phyloP scores from a whole-genome alignment of 768 basidiomycete species.

The Phlegmacium glaucopus region DNA sequence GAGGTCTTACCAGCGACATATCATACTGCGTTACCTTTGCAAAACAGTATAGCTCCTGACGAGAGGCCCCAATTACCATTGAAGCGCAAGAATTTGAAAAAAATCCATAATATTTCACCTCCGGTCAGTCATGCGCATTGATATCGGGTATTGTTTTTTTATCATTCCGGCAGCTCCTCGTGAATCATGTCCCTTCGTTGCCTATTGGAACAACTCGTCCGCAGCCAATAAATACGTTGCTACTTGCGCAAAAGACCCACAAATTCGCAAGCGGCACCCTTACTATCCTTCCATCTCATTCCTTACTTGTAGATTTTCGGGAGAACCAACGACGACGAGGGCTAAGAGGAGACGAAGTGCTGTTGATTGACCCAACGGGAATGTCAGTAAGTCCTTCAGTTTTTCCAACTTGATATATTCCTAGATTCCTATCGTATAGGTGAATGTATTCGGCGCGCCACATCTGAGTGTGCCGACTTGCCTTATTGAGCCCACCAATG shows the following conservation, averaged over 20 bases:
- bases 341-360: slow-evolving; percentile 41
- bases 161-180: no score
- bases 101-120: no score
- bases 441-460: slow-evolving; percentile 44
- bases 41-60: no score
- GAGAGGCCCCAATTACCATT: no score
- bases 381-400: slow-evolving; percentile 25
- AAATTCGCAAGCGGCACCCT: slow-evolving; percentile 46
- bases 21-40: no score
- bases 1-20: no score
- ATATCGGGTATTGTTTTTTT: no score
- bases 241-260: slow-evolving; percentile 38
- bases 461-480: slow-evolving; percentile 49
- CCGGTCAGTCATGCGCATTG: no score
- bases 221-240: slow-evolving; percentile 30
- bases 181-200: not conserved
- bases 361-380: slow-evolving; percentile 40
- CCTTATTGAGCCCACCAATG: slow-evolving; percentile 38
- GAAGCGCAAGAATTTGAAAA: no score
- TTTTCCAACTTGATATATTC: not conserved
- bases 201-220: slow-evolving; percentile 35
- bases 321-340: slow-evolving; percentile 48
- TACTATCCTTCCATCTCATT: slow-evolving; percentile 45
- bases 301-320: slow-evolving; percentile 54
- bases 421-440: slow-evolving; percentile 24